Evolutionary conservation across 164 flowering plant species (phyloP).

Genomic region (Amborella trichopoda): DNA sequence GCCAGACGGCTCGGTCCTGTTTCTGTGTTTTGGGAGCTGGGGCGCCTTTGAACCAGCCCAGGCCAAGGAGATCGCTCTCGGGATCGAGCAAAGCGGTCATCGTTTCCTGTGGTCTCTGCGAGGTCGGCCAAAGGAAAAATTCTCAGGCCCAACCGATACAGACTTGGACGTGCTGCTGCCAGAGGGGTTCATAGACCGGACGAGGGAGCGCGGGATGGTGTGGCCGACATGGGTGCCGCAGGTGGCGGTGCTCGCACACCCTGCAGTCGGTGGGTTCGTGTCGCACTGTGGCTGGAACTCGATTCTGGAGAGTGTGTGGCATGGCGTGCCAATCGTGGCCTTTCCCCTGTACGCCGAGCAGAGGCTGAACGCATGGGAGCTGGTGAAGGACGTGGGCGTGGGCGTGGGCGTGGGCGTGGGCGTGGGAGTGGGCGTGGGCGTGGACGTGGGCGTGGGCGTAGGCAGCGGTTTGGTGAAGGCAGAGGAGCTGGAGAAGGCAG

Average conservation of each 20-base stretch:
- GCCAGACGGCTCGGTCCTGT: slow-evolving; percentile 19
- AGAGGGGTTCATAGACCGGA: slow-evolving; percentile 6
- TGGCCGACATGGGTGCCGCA: slow-evolving; percentile 9
- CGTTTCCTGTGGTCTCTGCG: slow-evolving; percentile 34
- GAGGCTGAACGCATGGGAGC: no score
- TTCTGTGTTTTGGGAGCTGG: slow-evolving; percentile 29
- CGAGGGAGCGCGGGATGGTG: slow-evolving; percentile 6
- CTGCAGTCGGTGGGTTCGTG: no score
- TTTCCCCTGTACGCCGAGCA: no score
- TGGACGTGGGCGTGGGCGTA: no score
- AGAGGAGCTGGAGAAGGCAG: no score
- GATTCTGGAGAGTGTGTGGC: slow-evolving; percentile 6
- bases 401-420: no score
- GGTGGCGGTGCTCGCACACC: slow-evolving; percentile 1
- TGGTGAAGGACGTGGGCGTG: no score
- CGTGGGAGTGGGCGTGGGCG: no score
- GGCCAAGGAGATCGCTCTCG: slow-evolving; percentile 24
- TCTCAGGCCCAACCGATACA: neutral
- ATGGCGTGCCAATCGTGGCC: no score
- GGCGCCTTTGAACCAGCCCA: slow-evolving; percentile 15
- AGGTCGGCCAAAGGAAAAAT: neutral
- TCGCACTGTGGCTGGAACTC: slow-evolving; percentile 12
- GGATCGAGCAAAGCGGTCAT: slow-evolving; percentile 22
- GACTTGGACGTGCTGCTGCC: slow-evolving; percentile 8
- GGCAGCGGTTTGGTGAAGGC: no score